Percentiles rank a stretch among this genome's conserved stretches.
Conservation (phyloP, 345 rosid species). For the Raphanus sativus region DNA sequence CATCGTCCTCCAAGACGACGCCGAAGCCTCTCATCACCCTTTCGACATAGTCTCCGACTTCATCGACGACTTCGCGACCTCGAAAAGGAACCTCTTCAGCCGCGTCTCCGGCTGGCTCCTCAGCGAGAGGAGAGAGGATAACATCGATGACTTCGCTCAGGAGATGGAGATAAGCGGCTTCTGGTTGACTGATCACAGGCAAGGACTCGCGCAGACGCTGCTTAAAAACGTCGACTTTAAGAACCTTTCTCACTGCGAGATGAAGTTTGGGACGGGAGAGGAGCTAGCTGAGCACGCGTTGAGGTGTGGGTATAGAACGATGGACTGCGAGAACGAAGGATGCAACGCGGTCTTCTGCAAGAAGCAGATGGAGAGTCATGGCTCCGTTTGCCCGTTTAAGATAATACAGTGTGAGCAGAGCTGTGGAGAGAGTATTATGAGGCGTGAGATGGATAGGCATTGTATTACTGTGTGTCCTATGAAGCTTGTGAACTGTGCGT, state of each 20-base stretch:
- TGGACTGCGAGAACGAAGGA: conserved; percentile 69
- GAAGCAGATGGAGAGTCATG: conserved; percentile 62
- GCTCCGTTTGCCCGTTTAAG: conserved; percentile 74
- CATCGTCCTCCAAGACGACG: conserved; percentile 54
- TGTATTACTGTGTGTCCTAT: conserved; percentile 85
- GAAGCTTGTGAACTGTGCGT: conserved; percentile 85
- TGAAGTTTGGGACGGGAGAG: conserved; percentile 52
- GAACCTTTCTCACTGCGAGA: conserved; percentile 60
- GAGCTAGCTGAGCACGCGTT: conserved; percentile 53
- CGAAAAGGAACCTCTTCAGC: conserved; percentile 70
- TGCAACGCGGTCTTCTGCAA: conserved; percentile 56
- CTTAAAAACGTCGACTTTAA: conserved; percentile 79
- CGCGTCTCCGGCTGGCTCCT: conserved; percentile 84
- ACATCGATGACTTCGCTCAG: conserved; percentile 77
- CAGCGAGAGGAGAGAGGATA: conserved; percentile 85
- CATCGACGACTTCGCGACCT: conserved; percentile 69
- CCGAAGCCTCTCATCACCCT: conserved; percentile 66
- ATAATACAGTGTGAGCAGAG: conserved; percentile 78
- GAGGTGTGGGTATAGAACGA: conserved; percentile 58
- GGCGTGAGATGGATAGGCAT: conserved; percentile 88
- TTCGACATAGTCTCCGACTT: conserved; percentile 62
- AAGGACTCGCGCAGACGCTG: conserved; percentile 56
- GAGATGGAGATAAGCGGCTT: conserved; percentile 83
- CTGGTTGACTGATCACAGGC: conserved; percentile 66
- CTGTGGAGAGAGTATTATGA: conserved; percentile 63